A percentile compares a stretch with the other conserved stretches of the same genome.
Evolutionary conservation across 2,329 filamentous ascomycete genomes (phyloP).

Genomic region (Metarhizium brunneum): DNA sequence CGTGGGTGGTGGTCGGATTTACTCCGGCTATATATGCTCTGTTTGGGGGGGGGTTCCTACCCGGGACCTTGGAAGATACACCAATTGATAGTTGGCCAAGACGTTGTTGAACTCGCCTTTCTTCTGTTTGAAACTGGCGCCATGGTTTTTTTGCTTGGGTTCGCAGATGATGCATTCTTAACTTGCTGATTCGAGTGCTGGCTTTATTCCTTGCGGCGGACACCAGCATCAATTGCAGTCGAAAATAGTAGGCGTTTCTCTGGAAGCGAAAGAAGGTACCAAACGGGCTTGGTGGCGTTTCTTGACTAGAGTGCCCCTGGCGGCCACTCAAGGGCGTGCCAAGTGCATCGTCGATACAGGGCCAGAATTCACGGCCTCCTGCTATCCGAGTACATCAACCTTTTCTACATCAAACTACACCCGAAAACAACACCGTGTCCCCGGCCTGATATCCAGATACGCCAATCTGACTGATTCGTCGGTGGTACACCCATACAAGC

Average conservation of each 20-base stretch:
- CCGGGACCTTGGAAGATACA: neutral
- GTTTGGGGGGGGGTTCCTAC: neutral
- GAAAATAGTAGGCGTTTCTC: no score
- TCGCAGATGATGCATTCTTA: no score
- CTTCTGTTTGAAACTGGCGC: neutral
- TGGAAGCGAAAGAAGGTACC: neutral
- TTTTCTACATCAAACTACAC: neutral
- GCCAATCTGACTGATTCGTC: neutral
- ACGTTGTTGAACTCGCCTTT: neutral
- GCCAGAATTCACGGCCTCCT: neutral
- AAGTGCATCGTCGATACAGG: neutral
- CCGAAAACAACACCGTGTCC: neutral
- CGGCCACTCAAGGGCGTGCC: neutral
- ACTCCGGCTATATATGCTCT: neutral
- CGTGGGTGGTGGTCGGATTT: neutral
- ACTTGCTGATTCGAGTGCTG: no score
- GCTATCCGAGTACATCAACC: neutral
- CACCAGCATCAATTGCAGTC: no score
- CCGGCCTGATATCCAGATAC: neutral
- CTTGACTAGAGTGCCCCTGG: neutral
- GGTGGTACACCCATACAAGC: neutral
- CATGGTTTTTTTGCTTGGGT: no score
- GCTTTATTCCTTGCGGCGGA: no score
- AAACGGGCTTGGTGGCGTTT: neutral
- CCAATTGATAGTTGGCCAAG: no score